A percentile compares a stretch with the other conserved stretches of the same genome.
Evolutionary conservation across 495 filamentous ascomycete genomes (phyloP).

Genomic region (Parmelia sp.): DNA sequence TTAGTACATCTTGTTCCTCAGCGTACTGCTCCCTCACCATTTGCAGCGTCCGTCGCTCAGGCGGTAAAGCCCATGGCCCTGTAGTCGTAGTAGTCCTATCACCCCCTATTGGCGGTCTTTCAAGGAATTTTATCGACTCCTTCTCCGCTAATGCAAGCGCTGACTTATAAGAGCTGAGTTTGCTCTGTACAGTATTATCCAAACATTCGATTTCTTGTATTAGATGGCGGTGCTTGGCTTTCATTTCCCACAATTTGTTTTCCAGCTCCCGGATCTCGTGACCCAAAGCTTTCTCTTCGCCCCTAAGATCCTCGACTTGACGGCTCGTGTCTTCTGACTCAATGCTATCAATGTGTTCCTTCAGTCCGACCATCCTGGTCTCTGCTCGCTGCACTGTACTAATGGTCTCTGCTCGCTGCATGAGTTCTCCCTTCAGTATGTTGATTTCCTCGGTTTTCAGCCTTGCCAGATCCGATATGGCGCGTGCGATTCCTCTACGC

Average conservation of each 20-base stretch:
- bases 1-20: slow-evolving; percentile 53
- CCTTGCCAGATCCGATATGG: slow-evolving; percentile 64
- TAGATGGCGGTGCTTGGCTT: slow-evolving; percentile 55
- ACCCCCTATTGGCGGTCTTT: slow-evolving; percentile 39
- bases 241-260: slow-evolving; percentile 60
- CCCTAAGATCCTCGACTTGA: slow-evolving; percentile 38
- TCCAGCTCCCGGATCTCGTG: slow-evolving; percentile 60
- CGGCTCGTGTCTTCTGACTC: slow-evolving; percentile 33
- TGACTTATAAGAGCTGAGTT: slow-evolving; percentile 53
- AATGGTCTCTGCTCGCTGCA: slow-evolving; percentile 7
- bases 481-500: slow-evolving; percentile 60
- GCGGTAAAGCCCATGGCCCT: slow-evolving; percentile 50
- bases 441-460: slow-evolving; percentile 67
- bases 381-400: slow-evolving; percentile 5
- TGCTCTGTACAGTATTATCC: slow-evolving; percentile 57
- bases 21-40: slow-evolving; percentile 76
- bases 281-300: slow-evolving; percentile 48
- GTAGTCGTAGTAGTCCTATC: slow-evolving; percentile 15
- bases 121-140: slow-evolving; percentile 41
- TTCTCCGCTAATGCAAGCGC: slow-evolving; percentile 39
- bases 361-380: slow-evolving; percentile 34
- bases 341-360: slow-evolving; percentile 32
- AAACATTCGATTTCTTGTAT: slow-evolving; percentile 54
- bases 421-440: slow-evolving; percentile 50
- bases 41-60: slow-evolving; percentile 63